Evolutionary conservation across 2,329 filamentous ascomycete genomes (phyloP), one percentile per base, ranked within the genome.

Genomic region (Exophiala dermatitidis): DNA sequence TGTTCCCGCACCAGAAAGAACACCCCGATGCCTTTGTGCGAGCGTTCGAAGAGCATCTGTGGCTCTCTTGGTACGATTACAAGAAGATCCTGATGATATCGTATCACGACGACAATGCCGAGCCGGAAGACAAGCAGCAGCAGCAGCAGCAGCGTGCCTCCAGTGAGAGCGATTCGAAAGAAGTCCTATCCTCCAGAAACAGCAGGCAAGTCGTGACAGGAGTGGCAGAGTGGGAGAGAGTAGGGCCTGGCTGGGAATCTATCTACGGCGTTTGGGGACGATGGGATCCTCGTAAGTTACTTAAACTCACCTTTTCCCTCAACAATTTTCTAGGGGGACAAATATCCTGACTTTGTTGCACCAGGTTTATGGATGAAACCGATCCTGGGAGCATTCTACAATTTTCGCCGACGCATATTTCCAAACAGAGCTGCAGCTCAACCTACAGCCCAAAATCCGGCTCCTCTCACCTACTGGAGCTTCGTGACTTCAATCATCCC

Each of bases 1-100:
- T 58, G 9, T 60, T 60, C 41, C 55, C 58, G 1, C 46, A 42
- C 31, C 49, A 45, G 38, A n/a, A 52, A 5, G 29, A 60, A 42
- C 53, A 56, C 36, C 55, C 54, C 1, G 29, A 44, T 19, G 58
- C 53, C 30, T 48, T 48, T 32, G 46, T 49, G n/a, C 34, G 28
- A 10, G 58, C 55, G 4, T 28, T 53, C 8, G 48, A 45, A n/a
- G 48, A 57, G 6, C 37, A 38, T 12, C 26, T 58, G 19, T 51
- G 48, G 40, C 19, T 46, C 6, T 8, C 29, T 2, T 58, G 52
- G 52, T 60, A 49, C 45, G 55, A 58, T 31, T 56, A 53, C 29
- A 33, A 26, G 6, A 58, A 53, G n/a, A 37, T 58, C 26, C 32
- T 54, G 49, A 50, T 55, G 32, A 47, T 60, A 4, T 56, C 49